These are phyloP conservation scores for Cucumis sativus DNA, from an alignment of 306 rosid genomes.

Conservation along the genomic window Cucumber_9930_V3 NC_026656.2:5862501-5863000, in stretches of 20 bases:
- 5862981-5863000: not conserved
- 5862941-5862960: not conserved
- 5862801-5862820: conserved; percentile 70
- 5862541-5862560: not conserved
- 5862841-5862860: not conserved
- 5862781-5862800: conserved; percentile 83
- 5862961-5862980: not conserved
- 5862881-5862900: not conserved
- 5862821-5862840: not conserved
- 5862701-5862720: conserved; percentile 55
- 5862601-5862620: not conserved
- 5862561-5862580: not conserved
- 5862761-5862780: conserved; percentile 89
- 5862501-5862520: not conserved
- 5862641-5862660: conserved; percentile 9
- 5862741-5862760: conserved; percentile 76
- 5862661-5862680: not conserved
- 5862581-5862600: not conserved
- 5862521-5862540: not conserved
- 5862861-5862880: not conserved
- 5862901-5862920: not conserved
- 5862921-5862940: not conserved
- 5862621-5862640: not conserved
- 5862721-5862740: conserved; percentile 78
- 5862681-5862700: conserved; percentile 5